phyloP scores from a whole-genome alignment of 768 basidiomycete species.

The Psilocybe azurescens region DNA sequence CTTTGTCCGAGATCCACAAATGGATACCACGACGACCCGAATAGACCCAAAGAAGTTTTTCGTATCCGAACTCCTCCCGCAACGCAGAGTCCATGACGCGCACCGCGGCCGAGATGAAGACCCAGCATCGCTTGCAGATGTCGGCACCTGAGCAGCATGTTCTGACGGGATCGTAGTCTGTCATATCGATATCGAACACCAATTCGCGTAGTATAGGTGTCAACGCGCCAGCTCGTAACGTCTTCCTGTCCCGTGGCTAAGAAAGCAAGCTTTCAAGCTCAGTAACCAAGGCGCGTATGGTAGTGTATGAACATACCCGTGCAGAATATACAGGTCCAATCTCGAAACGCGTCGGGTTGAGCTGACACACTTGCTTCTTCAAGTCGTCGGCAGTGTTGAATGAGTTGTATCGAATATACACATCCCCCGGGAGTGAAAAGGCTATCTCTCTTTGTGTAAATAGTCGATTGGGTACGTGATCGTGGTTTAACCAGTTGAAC shows the following conservation, averaged over 20 bases:
- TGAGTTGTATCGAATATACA: slow-evolving; percentile 95
- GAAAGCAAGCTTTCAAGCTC: not conserved
- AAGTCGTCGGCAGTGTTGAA: slow-evolving; percentile 87
- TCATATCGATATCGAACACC: slow-evolving; percentile 99
- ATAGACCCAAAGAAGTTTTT: slow-evolving; percentile 95
- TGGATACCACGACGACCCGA: slow-evolving; percentile 99
- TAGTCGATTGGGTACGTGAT: slow-evolving; percentile 74
- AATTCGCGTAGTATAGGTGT: slow-evolving; percentile 85
- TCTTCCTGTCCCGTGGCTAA: slow-evolving; percentile 91
- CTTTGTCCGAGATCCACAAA: slow-evolving; percentile 92
- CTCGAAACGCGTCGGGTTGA: slow-evolving; percentile 94
- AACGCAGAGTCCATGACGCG: slow-evolving; percentile 81
- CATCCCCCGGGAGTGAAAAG: slow-evolving; percentile 89
- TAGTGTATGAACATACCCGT: slow-evolving; percentile 56
- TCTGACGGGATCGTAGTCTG: slow-evolving; percentile 94
- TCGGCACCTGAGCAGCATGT: slow-evolving; percentile 93
- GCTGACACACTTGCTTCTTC: slow-evolving; percentile 83
- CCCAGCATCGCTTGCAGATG: slow-evolving; percentile 95
- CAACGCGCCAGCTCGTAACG: slow-evolving; percentile 69
- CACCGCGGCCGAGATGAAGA: slow-evolving; percentile 92
- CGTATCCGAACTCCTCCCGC: slow-evolving; percentile 89
- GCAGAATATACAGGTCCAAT: slow-evolving; percentile 94
- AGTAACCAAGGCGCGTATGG: not conserved
- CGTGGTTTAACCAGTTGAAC: slow-evolving; percentile 95
- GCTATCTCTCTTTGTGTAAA: slow-evolving; percentile 97